phyloP scores from a whole-genome alignment of 495 filamentous ascomycete genomes.

The Podospora pseudocomata region DNA sequence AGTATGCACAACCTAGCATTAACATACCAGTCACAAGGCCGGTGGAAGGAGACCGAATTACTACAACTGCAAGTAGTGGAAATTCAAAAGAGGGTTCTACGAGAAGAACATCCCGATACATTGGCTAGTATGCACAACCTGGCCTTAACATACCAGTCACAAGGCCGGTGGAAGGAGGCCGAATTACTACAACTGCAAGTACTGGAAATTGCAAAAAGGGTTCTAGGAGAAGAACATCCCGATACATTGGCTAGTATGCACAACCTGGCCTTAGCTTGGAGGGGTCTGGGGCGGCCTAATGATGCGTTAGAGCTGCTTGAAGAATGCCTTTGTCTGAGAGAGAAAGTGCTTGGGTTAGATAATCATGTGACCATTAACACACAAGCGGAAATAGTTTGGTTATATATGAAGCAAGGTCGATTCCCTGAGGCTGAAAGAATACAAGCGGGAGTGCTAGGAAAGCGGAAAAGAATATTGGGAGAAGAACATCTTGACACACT shows the following conservation, averaged over 20 bases:
- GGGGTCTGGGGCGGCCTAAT: background rate
- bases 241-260: conserved; percentile 20
- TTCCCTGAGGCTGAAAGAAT: background rate
- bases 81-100: conserved; percentile 21
- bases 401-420: background rate
- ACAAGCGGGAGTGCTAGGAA: background rate
- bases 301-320: background rate
- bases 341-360: background rate
- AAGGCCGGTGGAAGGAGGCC: conserved; percentile 30
- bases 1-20: background rate
- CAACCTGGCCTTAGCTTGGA: background rate
- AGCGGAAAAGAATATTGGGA: background rate
- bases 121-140: conserved; percentile 4
- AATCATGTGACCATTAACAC: background rate
- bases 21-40: background rate
- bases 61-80: conserved; percentile 1
- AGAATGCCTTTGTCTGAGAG: background rate
- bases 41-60: conserved; percentile 33
- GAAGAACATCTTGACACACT: background rate
- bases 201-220: conserved; percentile 9
- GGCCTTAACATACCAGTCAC: background rate
- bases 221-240: conserved; percentile 37
- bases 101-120: conserved; percentile 36
- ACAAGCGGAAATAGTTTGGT: background rate
- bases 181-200: conserved; percentile 14